Evolutionary conservation across 164 flowering plant genomes (phyloP), one percentile per base, ranked within the genome.

Genomic region (Liriodendron chinense): DNA sequence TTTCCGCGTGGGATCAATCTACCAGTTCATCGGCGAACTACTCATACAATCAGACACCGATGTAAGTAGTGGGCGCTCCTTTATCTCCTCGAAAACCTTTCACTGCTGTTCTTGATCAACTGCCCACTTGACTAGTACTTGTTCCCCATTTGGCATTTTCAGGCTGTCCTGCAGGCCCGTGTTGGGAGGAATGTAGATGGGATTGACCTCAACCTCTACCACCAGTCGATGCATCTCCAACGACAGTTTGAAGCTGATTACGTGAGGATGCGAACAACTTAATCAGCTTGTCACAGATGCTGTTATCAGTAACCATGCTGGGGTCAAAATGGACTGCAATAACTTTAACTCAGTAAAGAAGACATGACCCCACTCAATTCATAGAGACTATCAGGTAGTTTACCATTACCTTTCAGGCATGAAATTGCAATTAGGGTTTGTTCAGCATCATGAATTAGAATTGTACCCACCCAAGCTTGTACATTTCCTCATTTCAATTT

Each of bases 21-120:
- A 91, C 77, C 97, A 95, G 68, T 95, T 95, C 84, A 95, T 95
- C 50, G 98, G 97, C 43, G 98, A 96, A 85, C 89, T 93, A 61
- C 79, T 63, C 56, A 71, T 93, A 79, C 84, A 83, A 66, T 78
- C 88, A 10, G 79, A 81, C 77, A 82, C 81, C 75, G 88, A 88
- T 87, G 97, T 92, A 72, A 50, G 79, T 9, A 71, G 48, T 70
- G 16, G 20, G 7, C 9, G 57, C 43, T 59, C 65, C 9, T 14
- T 23, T 14, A 23, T 71, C 34, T 24, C 67, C 24, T 16, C 21
- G 47, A 18, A 16, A 28, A 7, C 50, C 26, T 59, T 28, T 28
- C 18, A 9, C 66, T 63, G 25, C 24, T 34, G 43, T 34, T 34
- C 61, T 53, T 59, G 69, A 12, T 34, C 16, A 26, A 67, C 20